These are phyloP conservation scores for Penicillium goetzii DNA, from an alignment of 495 filamentous ascomycete species.

Conservation along the genomic window DNA sequence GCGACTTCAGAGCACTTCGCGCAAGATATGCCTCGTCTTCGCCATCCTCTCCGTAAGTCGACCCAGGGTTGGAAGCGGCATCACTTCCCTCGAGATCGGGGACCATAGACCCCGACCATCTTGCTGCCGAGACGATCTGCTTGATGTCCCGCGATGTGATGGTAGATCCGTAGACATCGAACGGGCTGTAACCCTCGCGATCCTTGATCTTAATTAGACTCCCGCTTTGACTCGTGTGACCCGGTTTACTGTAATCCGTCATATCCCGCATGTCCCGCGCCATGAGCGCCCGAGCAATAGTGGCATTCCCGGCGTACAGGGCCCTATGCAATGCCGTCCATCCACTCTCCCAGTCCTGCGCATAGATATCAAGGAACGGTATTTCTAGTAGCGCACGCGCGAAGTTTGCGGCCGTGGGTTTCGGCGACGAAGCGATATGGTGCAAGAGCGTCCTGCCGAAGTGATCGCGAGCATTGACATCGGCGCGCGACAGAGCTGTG, in stretches of 20 bases:
- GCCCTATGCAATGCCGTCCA: conserved; percentile 96
- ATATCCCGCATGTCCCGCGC: conserved; percentile 71
- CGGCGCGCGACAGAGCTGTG: conserved; percentile 60
- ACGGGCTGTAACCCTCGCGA: conserved; percentile 89
- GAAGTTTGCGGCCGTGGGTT: conserved; percentile 67
- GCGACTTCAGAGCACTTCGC: conserved; percentile 33
- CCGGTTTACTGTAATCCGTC: conserved; percentile 51
- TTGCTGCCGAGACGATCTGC: conserved; percentile 29
- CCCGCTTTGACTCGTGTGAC: conserved; percentile 53
- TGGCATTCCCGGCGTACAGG: conserved; percentile 89
- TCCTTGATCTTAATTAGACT: conserved; percentile 93
- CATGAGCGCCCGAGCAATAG: conserved; percentile 79
- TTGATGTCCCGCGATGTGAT: conserved; percentile 64
- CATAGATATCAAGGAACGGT: conserved; percentile 81
- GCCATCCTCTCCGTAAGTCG: conserved; percentile 40
- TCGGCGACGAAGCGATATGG: conserved; percentile 75
- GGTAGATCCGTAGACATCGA: conserved; percentile 85
- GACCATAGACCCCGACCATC: conserved; percentile 20
- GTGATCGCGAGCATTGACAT: conserved; percentile 82
- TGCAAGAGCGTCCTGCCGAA: conserved; percentile 82
- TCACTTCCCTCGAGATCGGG: conserved; percentile 40
- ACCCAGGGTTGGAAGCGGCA: conserved; percentile 39
- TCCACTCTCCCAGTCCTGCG: conserved; percentile 86
- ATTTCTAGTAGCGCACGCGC: conserved; percentile 77
- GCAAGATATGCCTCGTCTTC: conserved; percentile 37